These are phyloP conservation scores for Lactifluus volemus DNA, from an alignment of 768 basidiomycete species.

Conservation along the genomic window DNA sequence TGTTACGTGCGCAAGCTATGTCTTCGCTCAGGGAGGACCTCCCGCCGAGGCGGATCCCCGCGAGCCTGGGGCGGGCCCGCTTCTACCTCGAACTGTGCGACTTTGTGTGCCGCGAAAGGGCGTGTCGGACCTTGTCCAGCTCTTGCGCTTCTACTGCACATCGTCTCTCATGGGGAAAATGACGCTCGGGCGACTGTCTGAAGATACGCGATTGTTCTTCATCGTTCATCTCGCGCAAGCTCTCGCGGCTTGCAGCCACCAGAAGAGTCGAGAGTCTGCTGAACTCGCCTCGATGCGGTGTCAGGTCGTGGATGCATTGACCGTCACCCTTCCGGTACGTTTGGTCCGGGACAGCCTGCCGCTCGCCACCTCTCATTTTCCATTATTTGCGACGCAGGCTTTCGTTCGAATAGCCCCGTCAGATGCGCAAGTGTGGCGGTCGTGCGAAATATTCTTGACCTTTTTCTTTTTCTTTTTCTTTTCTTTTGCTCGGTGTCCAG, in stretches of 20 bases:
- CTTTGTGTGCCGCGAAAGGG: conserved; percentile 34
- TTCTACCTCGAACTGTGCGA: conserved; percentile 35
- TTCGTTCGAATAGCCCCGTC: conserved; percentile 27
- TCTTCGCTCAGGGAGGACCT: conserved; percentile 30
- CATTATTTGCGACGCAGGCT: conserved; percentile 21
- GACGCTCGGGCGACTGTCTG: conserved; percentile 37
- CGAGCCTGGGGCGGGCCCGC: conserved; percentile 31
- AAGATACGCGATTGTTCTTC: conserved; percentile 23
- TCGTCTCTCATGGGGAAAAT: conserved; percentile 33
- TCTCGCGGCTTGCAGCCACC: conserved; percentile 32
- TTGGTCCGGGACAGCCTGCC: neutral
- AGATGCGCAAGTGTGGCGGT: conserved; percentile 26
- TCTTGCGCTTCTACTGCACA: conserved; percentile 46
- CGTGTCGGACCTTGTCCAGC: conserved; percentile 34
- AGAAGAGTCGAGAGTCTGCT: conserved; percentile 24
- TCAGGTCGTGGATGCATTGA: conserved; percentile 43
- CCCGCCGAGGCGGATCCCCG: conserved; percentile 25
- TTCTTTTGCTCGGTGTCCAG: neutral
- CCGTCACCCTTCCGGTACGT: conserved; percentile 41
- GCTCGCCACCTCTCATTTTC: neutral
- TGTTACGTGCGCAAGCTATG: conserved; percentile 32
- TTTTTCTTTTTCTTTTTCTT: neutral
- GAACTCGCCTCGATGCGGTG: conserved; percentile 33
- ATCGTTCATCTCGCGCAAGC: conserved; percentile 38
- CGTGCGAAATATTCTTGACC: conserved; percentile 34